Base-by-base conservation (phyloP, 257 asterid species). In the Buddleja alternifolia region DNA sequence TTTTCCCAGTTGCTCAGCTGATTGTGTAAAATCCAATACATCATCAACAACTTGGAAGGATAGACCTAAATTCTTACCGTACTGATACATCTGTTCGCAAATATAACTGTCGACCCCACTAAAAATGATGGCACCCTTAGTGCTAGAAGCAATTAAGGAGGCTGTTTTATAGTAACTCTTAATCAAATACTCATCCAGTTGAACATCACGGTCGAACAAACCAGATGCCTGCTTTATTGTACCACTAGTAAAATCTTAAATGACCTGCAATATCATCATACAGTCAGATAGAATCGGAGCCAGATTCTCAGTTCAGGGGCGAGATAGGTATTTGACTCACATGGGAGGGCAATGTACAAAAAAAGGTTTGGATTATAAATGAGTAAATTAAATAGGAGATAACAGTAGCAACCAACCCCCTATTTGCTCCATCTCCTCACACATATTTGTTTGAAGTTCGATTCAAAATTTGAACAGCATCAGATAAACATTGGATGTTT, bases 111-210 rank as follows among this genome's bases (percentile, higher is more conserved):
- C 66, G 4, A 93, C 86, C 5, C 85, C 90, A 52, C 98, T 93
- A 76, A 93, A 90, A 57, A 93, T 87, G 73, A 97, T 78, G 12
- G 97, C 96, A 10, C 97, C 96, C 52, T 90, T 93, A 32, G 97
- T 81, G 87, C 98, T 90, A 11, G 98, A 95, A 16, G 98, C 96
- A 24, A 88, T 88, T 76, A 93, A 63, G 62, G 98, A 90, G 45
- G 98, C 98, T 0, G 98, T 93, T 79, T 90, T 93, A 78, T 88
- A 90, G 85, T 88, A 93, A 67, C 97, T 90, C 85, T 90, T 93
- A 75, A 88, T 89, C 25, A 93, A 75, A 60, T 93, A 90, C 75
- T 90, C 98, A 0, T 93, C 97, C 1, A 93, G 83, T 9, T 76
- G 83, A 46, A 85, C 90, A 50, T 90, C 98, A 36, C 97, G 88